Evolutionary conservation across 176 grass and related monocot genomes (phyloP), one percentile per base, ranked within the genome.

Genomic region (Bolboschoenus planiculmis): DNA sequence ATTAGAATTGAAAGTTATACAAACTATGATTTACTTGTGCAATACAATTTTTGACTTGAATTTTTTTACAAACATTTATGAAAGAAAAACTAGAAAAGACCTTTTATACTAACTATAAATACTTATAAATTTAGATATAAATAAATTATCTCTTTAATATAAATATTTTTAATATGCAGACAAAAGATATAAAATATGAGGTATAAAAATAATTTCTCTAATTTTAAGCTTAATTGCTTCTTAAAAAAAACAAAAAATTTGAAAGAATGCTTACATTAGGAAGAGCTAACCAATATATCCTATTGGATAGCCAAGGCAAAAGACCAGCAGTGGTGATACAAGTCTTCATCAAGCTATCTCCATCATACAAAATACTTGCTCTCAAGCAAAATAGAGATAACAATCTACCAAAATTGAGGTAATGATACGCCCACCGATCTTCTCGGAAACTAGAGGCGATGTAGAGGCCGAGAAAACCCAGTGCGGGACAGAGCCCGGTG

Each of bases 371-470:
- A 74, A 47, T 46, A 47, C 40, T 47, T 46, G 4, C 14, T 47
- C 42, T 74, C 42, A 74, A 47, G 23, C 40, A 74, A 47, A 10
- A 2, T 2, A 74, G 21, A 74, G 40, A 47, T 27, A 47, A 15
- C 1, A 74, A 13, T 47, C 68, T 74, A 74, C 40, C 4, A 29
- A 74, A 74, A 74, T 74, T 74, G 14, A 74, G 68, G 68, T 74
- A 74, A 46, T 74, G 21, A 74, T 74, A 74, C 11, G 40, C 68
- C 21, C 68, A 74, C 6, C 5, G 3, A 27, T 74, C 40, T 47
- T 47, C 68, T 74, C 14, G 27, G 68, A 74, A 74, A 27, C 23
- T 46, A 74, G 68, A 74, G 23, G 40, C 40, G 46, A 74, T 47
- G n/a, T 47, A 74, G 40, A 73, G 68, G 40, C 68, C n/a, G 40